Evolutionary conservation across 2,329 filamentous ascomycete species (phyloP).

Genomic region (Corynespora cassiicola): DNA sequence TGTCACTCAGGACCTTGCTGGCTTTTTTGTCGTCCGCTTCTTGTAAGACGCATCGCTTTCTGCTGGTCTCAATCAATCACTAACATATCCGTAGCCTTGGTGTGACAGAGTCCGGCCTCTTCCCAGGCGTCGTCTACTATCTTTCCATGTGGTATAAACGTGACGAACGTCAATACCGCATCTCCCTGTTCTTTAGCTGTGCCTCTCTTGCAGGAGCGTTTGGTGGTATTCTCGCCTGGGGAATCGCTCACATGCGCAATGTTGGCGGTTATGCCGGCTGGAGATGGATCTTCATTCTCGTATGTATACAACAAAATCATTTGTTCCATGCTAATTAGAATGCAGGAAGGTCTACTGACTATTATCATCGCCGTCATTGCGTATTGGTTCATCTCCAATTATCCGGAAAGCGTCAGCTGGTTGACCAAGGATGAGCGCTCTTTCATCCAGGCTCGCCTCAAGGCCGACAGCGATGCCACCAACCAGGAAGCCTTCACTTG

Average conservation of each 20-base stretch:
- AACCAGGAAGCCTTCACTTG: conserved; percentile 73
- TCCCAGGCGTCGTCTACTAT: conserved; percentile 58
- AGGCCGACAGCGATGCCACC: conserved; percentile 72
- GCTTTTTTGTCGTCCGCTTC: conserved; percentile 55
- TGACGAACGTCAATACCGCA: conserved; percentile 64
- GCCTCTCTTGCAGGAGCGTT: conserved; percentile 66
- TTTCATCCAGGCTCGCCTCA: conserved; percentile 68
- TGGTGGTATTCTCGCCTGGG: conserved; percentile 64
- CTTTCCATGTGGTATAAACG: conserved; percentile 69
- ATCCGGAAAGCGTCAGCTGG: conserved; percentile 66
- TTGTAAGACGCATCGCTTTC: conserved; percentile 52
- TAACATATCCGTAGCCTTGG: conserved; percentile 30
- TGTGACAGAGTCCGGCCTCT: conserved; percentile 44
- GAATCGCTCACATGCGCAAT: conserved; percentile 67
- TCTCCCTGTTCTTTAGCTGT: conserved; percentile 66
- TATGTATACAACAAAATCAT: conserved; percentile 12
- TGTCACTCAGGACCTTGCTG: conserved; percentile 53
- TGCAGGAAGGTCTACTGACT: conserved; percentile 44
- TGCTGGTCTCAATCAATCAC: neutral
- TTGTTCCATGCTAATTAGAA: conserved; percentile 12
- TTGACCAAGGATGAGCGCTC: conserved; percentile 59
- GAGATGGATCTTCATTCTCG: conserved; percentile 51
- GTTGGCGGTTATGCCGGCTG: conserved; percentile 54
- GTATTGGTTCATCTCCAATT: conserved; percentile 71
- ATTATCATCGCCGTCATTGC: conserved; percentile 39